Conservation (phyloP, 2,329 filamentous ascomycete species). For the Fusarium heterosporum region DNA sequence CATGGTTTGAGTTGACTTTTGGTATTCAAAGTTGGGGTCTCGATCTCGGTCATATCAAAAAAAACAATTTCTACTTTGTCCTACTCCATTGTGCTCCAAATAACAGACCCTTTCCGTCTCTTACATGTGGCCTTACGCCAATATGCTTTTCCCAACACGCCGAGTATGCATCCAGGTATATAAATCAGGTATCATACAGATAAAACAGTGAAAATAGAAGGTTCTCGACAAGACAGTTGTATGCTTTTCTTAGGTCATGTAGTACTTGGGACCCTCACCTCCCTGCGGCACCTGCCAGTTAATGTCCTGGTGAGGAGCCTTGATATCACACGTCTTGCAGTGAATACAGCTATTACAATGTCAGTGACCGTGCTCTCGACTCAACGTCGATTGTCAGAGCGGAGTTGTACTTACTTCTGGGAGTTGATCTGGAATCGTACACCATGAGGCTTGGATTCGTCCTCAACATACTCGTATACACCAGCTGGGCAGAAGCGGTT, state of each 20-base stretch:
- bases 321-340: slow-evolving; percentile 99
- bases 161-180: slow-evolving; percentile 42
- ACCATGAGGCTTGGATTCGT: slow-evolving; percentile 84
- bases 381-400: neutral
- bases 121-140: slow-evolving; percentile 11
- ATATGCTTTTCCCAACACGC: slow-evolving; percentile 32
- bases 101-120: slow-evolving; percentile 27
- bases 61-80: slow-evolving; percentile 16
- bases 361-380: slow-evolving; percentile 19
- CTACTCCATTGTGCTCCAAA: slow-evolving; percentile 39
- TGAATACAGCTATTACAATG: slow-evolving; percentile 82
- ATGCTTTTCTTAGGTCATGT: slow-evolving; percentile 65
- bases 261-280: slow-evolving; percentile 81
- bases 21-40: neutral
- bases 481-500: slow-evolving; percentile 97
- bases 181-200: slow-evolving; percentile 47
- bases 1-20: neutral
- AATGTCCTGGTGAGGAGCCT: slow-evolving; percentile 95
- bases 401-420: slow-evolving; percentile 83
- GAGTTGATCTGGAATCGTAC: slow-evolving; percentile 98
- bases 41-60: slow-evolving; percentile 13
- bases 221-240: slow-evolving; percentile 1
- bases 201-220: slow-evolving; percentile 21
- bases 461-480: slow-evolving; percentile 98
- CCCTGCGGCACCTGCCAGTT: slow-evolving; percentile 97